phyloP scores from a whole-genome alignment of 768 basidiomycete genomes.

The Neoboletus brunneissimus region DNA sequence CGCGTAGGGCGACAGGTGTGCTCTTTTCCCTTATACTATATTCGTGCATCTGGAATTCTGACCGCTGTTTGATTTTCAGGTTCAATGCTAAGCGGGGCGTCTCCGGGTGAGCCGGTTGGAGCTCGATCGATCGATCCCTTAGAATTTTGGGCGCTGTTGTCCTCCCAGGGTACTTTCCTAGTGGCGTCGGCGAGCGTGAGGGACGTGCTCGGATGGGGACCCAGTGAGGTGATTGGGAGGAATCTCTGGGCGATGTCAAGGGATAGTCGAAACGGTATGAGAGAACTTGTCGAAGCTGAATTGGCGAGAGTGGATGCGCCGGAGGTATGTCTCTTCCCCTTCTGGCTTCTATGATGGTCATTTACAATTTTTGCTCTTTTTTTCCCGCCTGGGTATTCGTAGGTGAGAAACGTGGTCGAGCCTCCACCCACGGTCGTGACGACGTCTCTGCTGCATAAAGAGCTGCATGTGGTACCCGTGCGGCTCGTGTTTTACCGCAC shows the following conservation, averaged over 20 bases:
- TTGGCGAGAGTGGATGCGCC: constrained; percentile 21
- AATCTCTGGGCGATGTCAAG: constrained; percentile 40
- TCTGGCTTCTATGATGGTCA: background rate
- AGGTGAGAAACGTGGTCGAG: constrained; percentile 13
- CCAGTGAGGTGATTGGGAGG: constrained; percentile 52
- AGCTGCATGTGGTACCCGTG: constrained; percentile 29
- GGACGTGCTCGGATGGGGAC: constrained; percentile 66
- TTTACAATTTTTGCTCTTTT: background rate
- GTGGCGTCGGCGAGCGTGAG: constrained; percentile 48
- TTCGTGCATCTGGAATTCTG: background rate
- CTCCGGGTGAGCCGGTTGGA: background rate
- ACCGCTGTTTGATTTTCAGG: constrained; percentile 2
- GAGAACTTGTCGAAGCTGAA: constrained; percentile 27
- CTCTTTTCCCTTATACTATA: background rate
- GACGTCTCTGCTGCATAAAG: constrained; percentile 40
- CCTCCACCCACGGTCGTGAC: constrained; percentile 20
- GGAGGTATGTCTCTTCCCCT: constrained; percentile 12
- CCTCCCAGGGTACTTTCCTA: constrained; percentile 45
- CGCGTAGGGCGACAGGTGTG: constrained; percentile 24
- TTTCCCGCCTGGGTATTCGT: background rate
- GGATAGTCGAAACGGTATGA: constrained; percentile 16
- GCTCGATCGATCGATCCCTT: constrained; percentile 6
- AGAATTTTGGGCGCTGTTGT: constrained; percentile 57
- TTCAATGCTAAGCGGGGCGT: background rate
- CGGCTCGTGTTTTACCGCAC: constrained; percentile 41